These are phyloP conservation scores for Eucalyptus grandis DNA, from an alignment of 345 rosid species.

Conservation along the genomic window DNA sequence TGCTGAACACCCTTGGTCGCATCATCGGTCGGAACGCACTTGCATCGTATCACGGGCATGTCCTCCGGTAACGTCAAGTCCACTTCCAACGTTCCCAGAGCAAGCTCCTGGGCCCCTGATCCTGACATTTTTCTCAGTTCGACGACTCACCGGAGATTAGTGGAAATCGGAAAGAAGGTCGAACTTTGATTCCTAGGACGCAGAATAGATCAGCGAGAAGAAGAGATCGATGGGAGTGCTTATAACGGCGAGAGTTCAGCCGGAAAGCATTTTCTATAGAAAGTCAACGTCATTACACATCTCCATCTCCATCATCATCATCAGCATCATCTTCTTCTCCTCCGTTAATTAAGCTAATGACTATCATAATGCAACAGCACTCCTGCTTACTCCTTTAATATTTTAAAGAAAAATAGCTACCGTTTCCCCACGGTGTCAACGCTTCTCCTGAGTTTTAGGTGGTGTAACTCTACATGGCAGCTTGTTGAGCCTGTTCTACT, in stretches of 20 bases:
- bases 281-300: neutral
- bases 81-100: neutral
- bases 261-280: neutral
- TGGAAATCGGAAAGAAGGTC: too few relatives aligned
- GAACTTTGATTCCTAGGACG: too few relatives aligned
- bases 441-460: neutral
- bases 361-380: neutral
- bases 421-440: neutral
- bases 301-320: neutral
- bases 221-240: too few relatives aligned
- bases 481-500: neutral
- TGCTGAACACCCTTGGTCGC: neutral
- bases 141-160: too few relatives aligned
- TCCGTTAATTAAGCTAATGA: neutral
- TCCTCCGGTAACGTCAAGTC: neutral
- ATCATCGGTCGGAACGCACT: neutral
- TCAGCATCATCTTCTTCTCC: neutral
- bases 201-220: neutral
- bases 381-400: neutral
- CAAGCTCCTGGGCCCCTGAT: too few relatives aligned
- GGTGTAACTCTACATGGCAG: neutral
- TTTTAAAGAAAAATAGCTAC: neutral
- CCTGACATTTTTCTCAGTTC: too few relatives aligned
- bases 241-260: neutral
- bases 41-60: neutral